Evolutionary conservation across 2,329 filamentous ascomycete species (phyloP), one percentile per base, ranked within the genome.

Genomic region (Dendrostoma leiphaemia): DNA sequence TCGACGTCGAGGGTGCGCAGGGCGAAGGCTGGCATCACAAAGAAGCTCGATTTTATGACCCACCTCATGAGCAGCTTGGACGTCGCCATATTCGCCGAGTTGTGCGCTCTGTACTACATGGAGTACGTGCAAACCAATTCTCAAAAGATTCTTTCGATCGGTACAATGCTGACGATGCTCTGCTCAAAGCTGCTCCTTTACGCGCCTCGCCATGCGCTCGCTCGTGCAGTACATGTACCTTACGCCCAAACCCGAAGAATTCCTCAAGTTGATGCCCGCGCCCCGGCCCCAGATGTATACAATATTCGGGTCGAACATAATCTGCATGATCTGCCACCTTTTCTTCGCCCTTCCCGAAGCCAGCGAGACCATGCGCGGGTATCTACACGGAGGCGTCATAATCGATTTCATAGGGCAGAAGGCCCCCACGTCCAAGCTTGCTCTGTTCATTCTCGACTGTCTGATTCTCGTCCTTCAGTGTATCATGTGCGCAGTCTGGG

Each of bases 361-460:
- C n/a, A 76, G 78, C 56, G 85, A 88, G 62, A 76, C 80, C 34
- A 77, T 82, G 56, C 74, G 83, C 49, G 85, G 84, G 23, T 88
- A 88, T 63, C 75, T 87, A 23, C 85, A 88, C 59, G 85, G 85
- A 23, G 85, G 85, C 31, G 73, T 88, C 48, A 74, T 88, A 23
- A 79, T 88, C 61, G 85, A 89, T 63, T 85, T 89, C 60, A 76
- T 89, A 60, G 85, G 85, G 13, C 85, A 89, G 66, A 80, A 79
- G 60, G 81, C 84, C 4, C 81, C 85, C 2, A 75, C 77, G 2
- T 84, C 81, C 23, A 77, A 76, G 59, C 62, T 81, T 15, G 76
- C 79, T 48, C 76, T 86, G 43, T 59, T 87, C 5, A 62, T 80
- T 2, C 67, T 83, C 40, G 85, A 89, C 65, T 23, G 80, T 6